A percentile compares a stretch with the other conserved stretches of the same genome.
These are phyloP conservation scores for Pseudopyricularia cyperi DNA, from an alignment of 2,329 filamentous ascomycete genomes.

Conservation along the genomic window DNA sequence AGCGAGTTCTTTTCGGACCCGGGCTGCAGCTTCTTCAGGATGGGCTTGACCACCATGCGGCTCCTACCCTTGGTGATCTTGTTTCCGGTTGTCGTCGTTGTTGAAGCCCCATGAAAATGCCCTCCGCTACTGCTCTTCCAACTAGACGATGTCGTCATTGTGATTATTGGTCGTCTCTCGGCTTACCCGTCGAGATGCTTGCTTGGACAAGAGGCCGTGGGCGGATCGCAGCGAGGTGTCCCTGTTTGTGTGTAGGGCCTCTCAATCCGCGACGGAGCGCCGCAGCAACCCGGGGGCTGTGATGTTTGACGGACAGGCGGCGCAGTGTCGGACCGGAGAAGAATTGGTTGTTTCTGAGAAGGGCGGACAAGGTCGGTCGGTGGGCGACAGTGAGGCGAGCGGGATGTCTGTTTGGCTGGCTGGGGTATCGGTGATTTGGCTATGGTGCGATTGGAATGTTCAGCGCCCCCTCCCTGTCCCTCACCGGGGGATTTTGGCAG, in stretches of 20 bases:
- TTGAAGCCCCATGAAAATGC: constrained; percentile 7
- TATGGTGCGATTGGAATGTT: no score
- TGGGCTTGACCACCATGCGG: constrained; percentile 43
- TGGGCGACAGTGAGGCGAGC: background rate
- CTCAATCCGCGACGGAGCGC: background rate
- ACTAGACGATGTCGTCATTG: background rate
- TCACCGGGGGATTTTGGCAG: no score
- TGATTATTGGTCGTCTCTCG: background rate
- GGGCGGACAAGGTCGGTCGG: background rate
- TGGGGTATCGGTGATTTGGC: no score
- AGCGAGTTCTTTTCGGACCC: constrained; percentile 49
- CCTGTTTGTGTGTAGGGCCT: background rate
- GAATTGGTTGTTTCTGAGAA: background rate
- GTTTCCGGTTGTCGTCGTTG: constrained; percentile 4
- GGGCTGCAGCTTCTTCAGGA: constrained; percentile 41
- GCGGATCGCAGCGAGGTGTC: background rate
- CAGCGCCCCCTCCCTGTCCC: no score
- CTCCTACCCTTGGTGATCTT: constrained; percentile 32
- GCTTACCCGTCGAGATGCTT: background rate
- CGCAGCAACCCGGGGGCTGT: background rate
- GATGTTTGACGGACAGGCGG: background rate
- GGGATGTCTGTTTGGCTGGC: background rate
- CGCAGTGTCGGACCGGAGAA: background rate
- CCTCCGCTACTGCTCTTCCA: constrained; percentile 4
- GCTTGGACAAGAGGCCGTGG: background rate